A percentile compares a stretch with the other conserved stretches of the same genome.
Conservation (phyloP, 495 filamentous ascomycete species). For the Hypoxylon lienhwacheense region DNA sequence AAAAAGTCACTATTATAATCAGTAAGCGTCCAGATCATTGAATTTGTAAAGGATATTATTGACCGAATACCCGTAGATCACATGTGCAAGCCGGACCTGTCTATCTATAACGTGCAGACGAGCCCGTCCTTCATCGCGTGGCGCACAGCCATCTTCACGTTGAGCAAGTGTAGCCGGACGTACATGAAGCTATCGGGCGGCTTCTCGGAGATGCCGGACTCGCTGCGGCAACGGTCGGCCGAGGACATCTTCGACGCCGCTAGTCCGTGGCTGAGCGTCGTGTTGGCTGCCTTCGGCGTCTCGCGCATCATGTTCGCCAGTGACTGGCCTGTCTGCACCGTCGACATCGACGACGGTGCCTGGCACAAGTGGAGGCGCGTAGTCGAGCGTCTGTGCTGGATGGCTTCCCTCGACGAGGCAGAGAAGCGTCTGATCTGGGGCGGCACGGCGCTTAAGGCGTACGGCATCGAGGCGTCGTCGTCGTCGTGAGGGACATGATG, state of each 20-base stretch:
- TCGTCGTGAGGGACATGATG: neutral
- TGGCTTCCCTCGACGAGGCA: slow-evolving; percentile 56
- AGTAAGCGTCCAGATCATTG: slow-evolving; percentile 53
- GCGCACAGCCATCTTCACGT: slow-evolving; percentile 58
- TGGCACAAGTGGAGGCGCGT: slow-evolving; percentile 62
- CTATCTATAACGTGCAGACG: slow-evolving; percentile 53
- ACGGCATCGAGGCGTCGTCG: slow-evolving; percentile 55
- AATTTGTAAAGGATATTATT: neutral
- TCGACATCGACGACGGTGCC: slow-evolving; percentile 58
- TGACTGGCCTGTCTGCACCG: slow-evolving; percentile 87
- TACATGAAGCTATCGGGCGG: slow-evolving; percentile 90
- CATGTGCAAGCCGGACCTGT: slow-evolving; percentile 82
- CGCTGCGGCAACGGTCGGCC: slow-evolving; percentile 41
- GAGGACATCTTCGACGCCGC: slow-evolving; percentile 52
- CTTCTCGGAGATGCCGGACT: slow-evolving; percentile 71
- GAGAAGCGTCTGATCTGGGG: slow-evolving; percentile 69
- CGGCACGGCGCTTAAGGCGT: slow-evolving; percentile 66
- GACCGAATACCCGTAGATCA: slow-evolving; percentile 60
- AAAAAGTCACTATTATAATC: slow-evolving; percentile 66
- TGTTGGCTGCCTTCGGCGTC: slow-evolving; percentile 69
- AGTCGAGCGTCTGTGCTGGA: slow-evolving; percentile 61
- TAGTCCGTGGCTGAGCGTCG: slow-evolving; percentile 65
- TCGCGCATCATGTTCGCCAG: slow-evolving; percentile 82
- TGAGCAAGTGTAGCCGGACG: slow-evolving; percentile 59
- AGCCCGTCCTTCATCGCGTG: slow-evolving; percentile 59